phyloP scores from a whole-genome alignment of 1,284 basidiomycete species.

The Irpex lacteus region DNA sequence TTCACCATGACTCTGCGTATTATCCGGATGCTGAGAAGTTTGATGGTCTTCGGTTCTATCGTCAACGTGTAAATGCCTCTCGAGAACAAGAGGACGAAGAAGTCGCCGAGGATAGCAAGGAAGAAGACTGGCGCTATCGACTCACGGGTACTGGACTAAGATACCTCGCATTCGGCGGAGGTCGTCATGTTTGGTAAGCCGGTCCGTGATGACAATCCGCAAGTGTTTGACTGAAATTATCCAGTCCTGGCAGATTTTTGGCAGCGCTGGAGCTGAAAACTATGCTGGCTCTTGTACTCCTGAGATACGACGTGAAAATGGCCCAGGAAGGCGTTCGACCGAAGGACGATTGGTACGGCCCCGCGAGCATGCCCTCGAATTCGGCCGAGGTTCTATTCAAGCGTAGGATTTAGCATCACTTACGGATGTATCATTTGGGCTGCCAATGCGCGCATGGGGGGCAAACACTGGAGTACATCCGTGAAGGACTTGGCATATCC shows the following conservation, averaged over 20 bases:
- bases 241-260: slow-evolving; percentile 9
- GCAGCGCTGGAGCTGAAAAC: slow-evolving; percentile 8
- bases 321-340: slow-evolving; percentile 1
- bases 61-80: neutral
- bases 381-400: no score
- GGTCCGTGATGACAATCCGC: neutral
- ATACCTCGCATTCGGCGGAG: slow-evolving; percentile 1
- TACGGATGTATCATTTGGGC: no score
- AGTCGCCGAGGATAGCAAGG: neutral
- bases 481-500: no score
- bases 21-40: neutral
- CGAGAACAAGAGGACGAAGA: neutral
- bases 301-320: slow-evolving; percentile 8
- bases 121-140: neutral
- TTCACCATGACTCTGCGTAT: neutral
- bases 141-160: neutral
- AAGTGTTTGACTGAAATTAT: neutral
- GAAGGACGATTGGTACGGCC: neutral
- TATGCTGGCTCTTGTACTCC: neutral
- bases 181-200: neutral
- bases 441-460: no score
- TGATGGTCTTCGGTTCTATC: slow-evolving; percentile 1
- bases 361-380: neutral
- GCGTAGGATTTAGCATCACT: no score
- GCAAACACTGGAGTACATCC: no score